Conservation (phyloP, 176 grass and related monocot species). For the Echinochloa phyllopogon region DNA sequence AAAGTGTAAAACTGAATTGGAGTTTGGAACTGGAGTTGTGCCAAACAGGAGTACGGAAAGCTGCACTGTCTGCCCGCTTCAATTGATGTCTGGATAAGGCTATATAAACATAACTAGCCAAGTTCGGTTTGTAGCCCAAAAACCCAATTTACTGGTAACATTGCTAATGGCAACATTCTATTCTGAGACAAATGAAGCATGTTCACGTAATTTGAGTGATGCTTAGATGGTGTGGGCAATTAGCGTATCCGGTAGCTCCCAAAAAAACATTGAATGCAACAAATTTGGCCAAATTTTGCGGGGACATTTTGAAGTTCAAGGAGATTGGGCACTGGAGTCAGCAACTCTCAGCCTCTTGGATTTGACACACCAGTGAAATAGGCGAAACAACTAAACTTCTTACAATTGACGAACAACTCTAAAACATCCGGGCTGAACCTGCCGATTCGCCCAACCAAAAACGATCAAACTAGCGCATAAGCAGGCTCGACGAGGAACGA, state of each 20-base stretch:
- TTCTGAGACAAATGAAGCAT: not conserved
- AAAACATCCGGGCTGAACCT: constrained; percentile 1
- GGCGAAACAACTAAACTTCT: constrained; percentile 2
- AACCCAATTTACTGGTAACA: no score
- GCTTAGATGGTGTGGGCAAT: no score
- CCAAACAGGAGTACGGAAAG: no score
- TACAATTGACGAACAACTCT: constrained; percentile 34
- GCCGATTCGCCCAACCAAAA: not conserved
- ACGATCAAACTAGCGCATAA: constrained; percentile 46
- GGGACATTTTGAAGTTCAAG: not conserved
- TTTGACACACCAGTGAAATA: constrained; percentile 7
- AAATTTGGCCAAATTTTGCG: not conserved
- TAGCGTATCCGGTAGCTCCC: no score
- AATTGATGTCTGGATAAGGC: no score
- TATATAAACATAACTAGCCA: no score
- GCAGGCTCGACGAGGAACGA: constrained; percentile 58
- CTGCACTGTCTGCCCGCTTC: no score
- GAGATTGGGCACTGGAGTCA: not conserved
- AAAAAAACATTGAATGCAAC: not conserved
- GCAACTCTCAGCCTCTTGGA: constrained; percentile 14
- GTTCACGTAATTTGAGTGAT: no score
- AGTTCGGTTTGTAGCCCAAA: no score
- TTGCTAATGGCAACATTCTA: not conserved
- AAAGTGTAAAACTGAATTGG: no score
- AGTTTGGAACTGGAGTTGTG: no score